Evolutionary conservation across 257 asterid genomes (phyloP).

Genomic region (Solanum acaule): DNA sequence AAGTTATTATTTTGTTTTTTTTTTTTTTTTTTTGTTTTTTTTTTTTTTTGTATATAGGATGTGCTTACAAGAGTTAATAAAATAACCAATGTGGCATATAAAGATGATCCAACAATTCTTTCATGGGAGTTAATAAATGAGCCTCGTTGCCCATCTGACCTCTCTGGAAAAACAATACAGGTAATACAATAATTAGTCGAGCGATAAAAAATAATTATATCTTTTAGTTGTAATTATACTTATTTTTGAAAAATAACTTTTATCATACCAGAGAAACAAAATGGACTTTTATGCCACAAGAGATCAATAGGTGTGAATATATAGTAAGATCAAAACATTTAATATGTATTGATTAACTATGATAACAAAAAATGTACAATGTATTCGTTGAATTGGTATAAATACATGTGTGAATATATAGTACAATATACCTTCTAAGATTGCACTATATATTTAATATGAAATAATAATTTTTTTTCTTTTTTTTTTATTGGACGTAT

Average conservation of each 20-base stretch:
- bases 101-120: slow-evolving; percentile 3
- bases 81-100: neutral
- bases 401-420: neutral
- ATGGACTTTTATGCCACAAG: neutral
- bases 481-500: neutral
- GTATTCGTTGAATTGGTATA: neutral
- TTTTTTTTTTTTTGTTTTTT: neutral
- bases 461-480: neutral
- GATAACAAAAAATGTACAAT: neutral
- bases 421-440: neutral
- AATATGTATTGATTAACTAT: neutral
- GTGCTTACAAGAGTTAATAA: slow-evolving; percentile 4
- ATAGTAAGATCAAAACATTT: neutral
- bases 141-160: slow-evolving; percentile 3
- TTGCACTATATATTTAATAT: neutral
- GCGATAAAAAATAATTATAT: neutral
- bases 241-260: neutral
- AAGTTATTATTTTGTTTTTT: neutral
- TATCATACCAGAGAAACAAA: neutral
- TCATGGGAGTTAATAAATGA: slow-evolving; percentile 8
- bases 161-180: slow-evolving; percentile 3
- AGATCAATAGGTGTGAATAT: neutral
- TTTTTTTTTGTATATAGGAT: neutral
- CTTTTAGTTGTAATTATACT: too few relatives aligned
- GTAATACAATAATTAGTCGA: neutral